These are phyloP conservation scores for Candida nitratophila DNA, from an alignment of 805 yeast species.

Conservation along the genomic window DNA sequence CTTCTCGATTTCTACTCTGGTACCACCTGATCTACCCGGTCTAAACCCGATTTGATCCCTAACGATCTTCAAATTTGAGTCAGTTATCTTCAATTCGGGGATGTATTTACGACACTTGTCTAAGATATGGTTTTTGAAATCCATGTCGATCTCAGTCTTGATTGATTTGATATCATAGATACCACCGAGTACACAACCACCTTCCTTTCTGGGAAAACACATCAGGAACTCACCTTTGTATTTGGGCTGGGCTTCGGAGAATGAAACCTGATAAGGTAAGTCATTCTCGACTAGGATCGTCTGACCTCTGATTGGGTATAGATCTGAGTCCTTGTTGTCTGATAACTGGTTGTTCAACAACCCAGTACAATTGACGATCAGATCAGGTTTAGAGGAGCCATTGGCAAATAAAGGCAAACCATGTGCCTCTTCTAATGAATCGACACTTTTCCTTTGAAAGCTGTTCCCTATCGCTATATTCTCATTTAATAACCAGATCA, in stretches of 20 bases:
- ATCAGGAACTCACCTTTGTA: slow-evolving; percentile 44
- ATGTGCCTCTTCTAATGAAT: slow-evolving; percentile 33
- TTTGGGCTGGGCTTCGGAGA: slow-evolving; percentile 21
- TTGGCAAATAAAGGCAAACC: slow-evolving; percentile 11
- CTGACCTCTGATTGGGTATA: slow-evolving; percentile 54
- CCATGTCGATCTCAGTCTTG: slow-evolving; percentile 31
- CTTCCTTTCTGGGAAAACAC: slow-evolving; percentile 61
- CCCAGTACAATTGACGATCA: slow-evolving; percentile 55
- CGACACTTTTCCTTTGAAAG: slow-evolving; percentile 34
- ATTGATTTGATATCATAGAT: slow-evolving; percentile 19
- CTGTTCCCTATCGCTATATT: slow-evolving; percentile 39
- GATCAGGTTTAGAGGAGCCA: slow-evolving; percentile 23
- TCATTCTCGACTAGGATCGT: slow-evolving; percentile 44
- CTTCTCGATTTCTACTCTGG: slow-evolving; percentile 32
- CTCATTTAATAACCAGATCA: slow-evolving; percentile 42
- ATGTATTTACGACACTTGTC: slow-evolving; percentile 36
- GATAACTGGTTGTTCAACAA: slow-evolving; percentile 35
- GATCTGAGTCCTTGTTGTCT: slow-evolving; percentile 43
- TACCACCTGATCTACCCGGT: slow-evolving; percentile 57
- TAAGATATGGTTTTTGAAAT: slow-evolving; percentile 41
- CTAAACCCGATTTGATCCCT: slow-evolving; percentile 60
- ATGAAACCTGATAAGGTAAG: slow-evolving; percentile 28
- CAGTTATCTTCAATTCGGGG: slow-evolving; percentile 46
- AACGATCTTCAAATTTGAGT: slow-evolving; percentile 34
- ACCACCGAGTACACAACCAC: slow-evolving; percentile 62